These are phyloP conservation scores for Pestalotiopsis sp. DNA, from an alignment of 2,329 filamentous ascomycete genomes.

Conservation along the genomic window DNA sequence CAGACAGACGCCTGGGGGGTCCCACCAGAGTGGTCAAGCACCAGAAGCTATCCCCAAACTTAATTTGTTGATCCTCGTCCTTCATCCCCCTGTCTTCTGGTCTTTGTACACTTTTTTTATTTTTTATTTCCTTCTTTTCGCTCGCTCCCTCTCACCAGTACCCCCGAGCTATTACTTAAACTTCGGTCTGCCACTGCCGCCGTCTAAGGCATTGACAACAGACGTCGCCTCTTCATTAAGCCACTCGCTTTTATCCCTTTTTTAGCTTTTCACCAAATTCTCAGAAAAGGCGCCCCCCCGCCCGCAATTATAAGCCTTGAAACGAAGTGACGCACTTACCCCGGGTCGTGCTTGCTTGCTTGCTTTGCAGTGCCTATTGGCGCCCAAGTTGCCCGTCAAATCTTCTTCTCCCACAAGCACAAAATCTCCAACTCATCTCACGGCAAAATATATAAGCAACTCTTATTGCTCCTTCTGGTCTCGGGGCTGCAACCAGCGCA, in stretches of 20 bases:
- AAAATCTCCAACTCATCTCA: neutral
- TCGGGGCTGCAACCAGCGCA: too few relatives aligned
- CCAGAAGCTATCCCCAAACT: slow-evolving; percentile 7
- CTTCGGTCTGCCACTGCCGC: slow-evolving; percentile 1
- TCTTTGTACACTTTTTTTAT: neutral
- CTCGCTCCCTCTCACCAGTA: neutral
- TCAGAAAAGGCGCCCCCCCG: neutral
- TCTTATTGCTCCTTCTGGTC: too few relatives aligned
- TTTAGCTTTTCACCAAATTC: neutral
- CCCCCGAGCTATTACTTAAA: slow-evolving; percentile 2
- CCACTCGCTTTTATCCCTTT: neutral
- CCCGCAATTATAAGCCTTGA: neutral
- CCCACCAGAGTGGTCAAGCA: slow-evolving; percentile 2
- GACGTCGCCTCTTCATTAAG: neutral
- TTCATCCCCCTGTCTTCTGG: neutral
- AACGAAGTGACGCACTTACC: neutral
- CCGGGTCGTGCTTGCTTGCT: neutral
- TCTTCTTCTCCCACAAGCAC: neutral
- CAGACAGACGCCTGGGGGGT: neutral
- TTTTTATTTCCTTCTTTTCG: neutral
- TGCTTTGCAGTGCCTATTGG: neutral
- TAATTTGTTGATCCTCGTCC: slow-evolving; percentile 4
- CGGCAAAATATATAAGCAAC: too few relatives aligned
- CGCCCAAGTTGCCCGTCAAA: neutral
- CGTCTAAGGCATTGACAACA: neutral